Conservation (phyloP, 768 basidiomycete species). For the Lanmaoa rubissima region DNA sequence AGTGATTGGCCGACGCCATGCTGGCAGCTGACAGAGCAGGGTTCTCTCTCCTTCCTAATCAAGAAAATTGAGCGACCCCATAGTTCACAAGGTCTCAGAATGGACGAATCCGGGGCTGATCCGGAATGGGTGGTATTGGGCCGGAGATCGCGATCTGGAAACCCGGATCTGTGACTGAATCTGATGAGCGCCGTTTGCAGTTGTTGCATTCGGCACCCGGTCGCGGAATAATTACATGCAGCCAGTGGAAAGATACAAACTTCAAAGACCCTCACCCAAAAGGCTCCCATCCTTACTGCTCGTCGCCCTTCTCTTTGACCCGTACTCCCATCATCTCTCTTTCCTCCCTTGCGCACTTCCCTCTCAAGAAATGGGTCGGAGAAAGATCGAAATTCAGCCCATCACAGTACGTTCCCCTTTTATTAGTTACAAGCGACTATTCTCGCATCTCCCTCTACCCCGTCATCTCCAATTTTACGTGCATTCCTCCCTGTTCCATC, state of each 20-base stretch:
- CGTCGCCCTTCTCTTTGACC: slow-evolving; percentile 16
- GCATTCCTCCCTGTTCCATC: slow-evolving; percentile 26
- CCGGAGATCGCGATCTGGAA: slow-evolving; percentile 14
- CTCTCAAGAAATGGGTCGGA: slow-evolving; percentile 54
- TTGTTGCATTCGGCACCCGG: slow-evolving; percentile 38
- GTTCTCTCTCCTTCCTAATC: not conserved
- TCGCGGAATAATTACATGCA: slow-evolving; percentile 39
- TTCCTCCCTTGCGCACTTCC: not conserved
- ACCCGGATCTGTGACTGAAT: slow-evolving; percentile 31
- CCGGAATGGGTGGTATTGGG: slow-evolving; percentile 16
- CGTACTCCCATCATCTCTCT: slow-evolving; percentile 22
- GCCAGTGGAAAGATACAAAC: slow-evolving; percentile 35
- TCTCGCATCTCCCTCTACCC: slow-evolving; percentile 16
- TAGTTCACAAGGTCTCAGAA: slow-evolving; percentile 13
- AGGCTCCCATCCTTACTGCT: slow-evolving; percentile 32
- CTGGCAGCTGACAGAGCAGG: not conserved
- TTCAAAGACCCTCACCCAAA: slow-evolving; percentile 31
- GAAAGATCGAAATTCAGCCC: slow-evolving; percentile 83
- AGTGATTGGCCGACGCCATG: slow-evolving; percentile 8
- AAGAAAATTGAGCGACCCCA: not conserved
- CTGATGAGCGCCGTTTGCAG: slow-evolving; percentile 37
- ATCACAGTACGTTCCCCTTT: slow-evolving; percentile 57
- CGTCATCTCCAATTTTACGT: slow-evolving; percentile 32
- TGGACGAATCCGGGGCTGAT: slow-evolving; percentile 30
- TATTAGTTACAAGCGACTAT: slow-evolving; percentile 16